Base-by-base conservation (phyloP, 2,329 filamentous ascomycete species). In the Fusarium incarnatum region DNA sequence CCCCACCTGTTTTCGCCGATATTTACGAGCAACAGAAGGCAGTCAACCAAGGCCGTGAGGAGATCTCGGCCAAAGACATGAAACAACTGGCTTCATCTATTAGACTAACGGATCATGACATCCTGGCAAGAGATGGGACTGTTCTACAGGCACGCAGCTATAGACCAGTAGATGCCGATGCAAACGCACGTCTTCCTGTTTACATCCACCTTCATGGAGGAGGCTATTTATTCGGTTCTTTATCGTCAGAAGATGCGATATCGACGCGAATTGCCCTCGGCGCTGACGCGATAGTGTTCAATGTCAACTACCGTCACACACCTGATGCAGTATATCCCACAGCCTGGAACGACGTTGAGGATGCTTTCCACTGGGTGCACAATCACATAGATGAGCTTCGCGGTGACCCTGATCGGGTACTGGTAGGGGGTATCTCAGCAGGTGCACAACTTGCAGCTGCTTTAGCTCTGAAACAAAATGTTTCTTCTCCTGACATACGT, bases 261-360 rank as follows among this genome's bases (percentile, higher is more conserved):
- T 89, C 86, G 65, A 74, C 83, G 0, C 79, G 80, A 0, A 81
- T 87, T n/a, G 84, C 85, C 1, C 72, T 82, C 18, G 77, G 79
- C 4, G 72, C 79, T 0, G 75, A 75, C 5, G 79, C 83, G 4
- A 73, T 84, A 0, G 85, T 89, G 0, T 58, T 89, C 7, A 86
- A 87, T 58, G 78, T 88, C n/a, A 86, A 87, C 60, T 89, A 89
- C 73, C 84, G 88, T 2, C 87, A 89, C 75, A 87, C 86, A 0
- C 87, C 87, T 0, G 83, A 88, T 57, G 75, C 83, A 64, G 67
- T 59, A 0, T 89, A 84, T 61, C 88, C 88, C 0, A 84, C 81
- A 0, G 81, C 84, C 0, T 87, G 83, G 83, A 60, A 84, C 49
- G 88, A 90, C 54, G 76, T 79, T 0, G 83, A 87, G 67, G 87